A percentile compares a stretch with the other conserved stretches of the same genome.
phyloP scores from a whole-genome alignment of 2,329 filamentous ascomycete species.

The Aureobasidium lini region DNA sequence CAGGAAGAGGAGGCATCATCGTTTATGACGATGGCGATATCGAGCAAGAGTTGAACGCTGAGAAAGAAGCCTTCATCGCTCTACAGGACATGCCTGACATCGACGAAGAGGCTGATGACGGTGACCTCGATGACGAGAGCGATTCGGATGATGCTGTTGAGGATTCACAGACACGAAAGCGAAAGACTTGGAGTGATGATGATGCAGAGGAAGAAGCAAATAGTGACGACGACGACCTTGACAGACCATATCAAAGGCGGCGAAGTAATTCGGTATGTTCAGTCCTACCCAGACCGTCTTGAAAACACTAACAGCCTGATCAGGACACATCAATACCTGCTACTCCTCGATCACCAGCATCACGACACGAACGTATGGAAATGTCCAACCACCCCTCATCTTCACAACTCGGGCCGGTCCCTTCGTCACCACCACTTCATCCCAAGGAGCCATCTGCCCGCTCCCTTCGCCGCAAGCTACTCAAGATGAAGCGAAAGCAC shows the following conservation, averaged over 20 bases:
- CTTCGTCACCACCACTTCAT: slow-evolving; percentile 51
- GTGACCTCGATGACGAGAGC: slow-evolving; percentile 51
- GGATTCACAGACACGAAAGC: slow-evolving; percentile 28
- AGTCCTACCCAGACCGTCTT: no score
- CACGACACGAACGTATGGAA: slow-evolving; percentile 15
- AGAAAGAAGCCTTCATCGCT: slow-evolving; percentile 78
- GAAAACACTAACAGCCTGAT: not conserved
- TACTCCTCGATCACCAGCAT: slow-evolving; percentile 40
- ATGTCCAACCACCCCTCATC: slow-evolving; percentile 31
- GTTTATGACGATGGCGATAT: slow-evolving; percentile 97
- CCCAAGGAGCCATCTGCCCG: slow-evolving; percentile 61
- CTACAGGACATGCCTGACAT: slow-evolving; percentile 85
- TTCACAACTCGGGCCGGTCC: slow-evolving; percentile 30
- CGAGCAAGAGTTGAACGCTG: slow-evolving; percentile 65
- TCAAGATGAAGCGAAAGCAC: slow-evolving; percentile 69
- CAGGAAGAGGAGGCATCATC: slow-evolving; percentile 78
- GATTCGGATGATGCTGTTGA: slow-evolving; percentile 40
- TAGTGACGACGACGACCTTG: slow-evolving; percentile 55
- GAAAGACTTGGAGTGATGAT: slow-evolving; percentile 32
- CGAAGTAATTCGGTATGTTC: slow-evolving; percentile 75
- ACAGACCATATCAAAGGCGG: slow-evolving; percentile 69
- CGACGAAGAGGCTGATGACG: slow-evolving; percentile 62
- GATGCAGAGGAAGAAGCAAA: slow-evolving; percentile 24
- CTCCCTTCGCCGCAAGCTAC: slow-evolving; percentile 62
- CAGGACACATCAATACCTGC: slow-evolving; percentile 59